These are phyloP conservation scores for Graphilbum fragrans DNA, from an alignment of 2,329 filamentous ascomycete genomes.

Conservation along the genomic window DNA sequence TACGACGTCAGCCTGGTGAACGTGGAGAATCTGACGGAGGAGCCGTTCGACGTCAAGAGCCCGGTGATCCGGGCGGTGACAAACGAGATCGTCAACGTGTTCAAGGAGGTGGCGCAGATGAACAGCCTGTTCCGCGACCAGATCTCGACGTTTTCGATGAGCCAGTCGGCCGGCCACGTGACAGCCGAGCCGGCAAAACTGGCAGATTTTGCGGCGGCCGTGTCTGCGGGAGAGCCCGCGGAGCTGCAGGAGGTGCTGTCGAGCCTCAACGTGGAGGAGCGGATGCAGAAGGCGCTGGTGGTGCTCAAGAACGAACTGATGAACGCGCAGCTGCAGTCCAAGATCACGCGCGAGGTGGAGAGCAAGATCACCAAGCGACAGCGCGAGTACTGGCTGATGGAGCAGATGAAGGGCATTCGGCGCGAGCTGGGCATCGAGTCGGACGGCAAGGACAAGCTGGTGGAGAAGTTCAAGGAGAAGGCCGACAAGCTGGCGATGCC, in stretches of 20 bases:
- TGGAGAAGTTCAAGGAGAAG: slow-evolving; percentile 96
- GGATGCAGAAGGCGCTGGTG: slow-evolving; percentile 80
- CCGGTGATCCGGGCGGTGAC: slow-evolving; percentile 82
- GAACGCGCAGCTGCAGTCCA: slow-evolving; percentile 93
- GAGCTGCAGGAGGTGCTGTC: slow-evolving; percentile 89
- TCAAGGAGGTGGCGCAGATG: slow-evolving; percentile 89
- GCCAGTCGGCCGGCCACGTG: slow-evolving; percentile 87
- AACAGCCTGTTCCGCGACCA: slow-evolving; percentile 95
- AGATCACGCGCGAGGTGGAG: slow-evolving; percentile 96
- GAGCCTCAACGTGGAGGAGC: slow-evolving; percentile 80
- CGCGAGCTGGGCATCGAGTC: slow-evolving; percentile 92
- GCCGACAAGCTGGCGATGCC: slow-evolving; percentile 91
- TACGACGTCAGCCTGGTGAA: slow-evolving; percentile 91
- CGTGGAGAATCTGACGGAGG: slow-evolving; percentile 83
- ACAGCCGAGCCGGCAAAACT: slow-evolving; percentile 90
- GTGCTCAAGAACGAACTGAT: slow-evolving; percentile 97
- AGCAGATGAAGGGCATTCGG: slow-evolving; percentile 98
- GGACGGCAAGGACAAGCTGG: slow-evolving; percentile 94
- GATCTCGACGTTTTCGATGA: slow-evolving; percentile 93
- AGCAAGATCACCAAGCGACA: slow-evolving; percentile 95
- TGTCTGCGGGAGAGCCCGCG: slow-evolving; percentile 83
- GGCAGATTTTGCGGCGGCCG: slow-evolving; percentile 92
- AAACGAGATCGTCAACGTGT: slow-evolving; percentile 97
- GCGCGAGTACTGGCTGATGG: slow-evolving; percentile 96
- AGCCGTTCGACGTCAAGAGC: slow-evolving; percentile 82